Evolutionary conservation across 1,284 basidiomycete genomes (phyloP), one percentile per base, ranked within the genome.

Genomic region (Coniophora puteana): DNA sequence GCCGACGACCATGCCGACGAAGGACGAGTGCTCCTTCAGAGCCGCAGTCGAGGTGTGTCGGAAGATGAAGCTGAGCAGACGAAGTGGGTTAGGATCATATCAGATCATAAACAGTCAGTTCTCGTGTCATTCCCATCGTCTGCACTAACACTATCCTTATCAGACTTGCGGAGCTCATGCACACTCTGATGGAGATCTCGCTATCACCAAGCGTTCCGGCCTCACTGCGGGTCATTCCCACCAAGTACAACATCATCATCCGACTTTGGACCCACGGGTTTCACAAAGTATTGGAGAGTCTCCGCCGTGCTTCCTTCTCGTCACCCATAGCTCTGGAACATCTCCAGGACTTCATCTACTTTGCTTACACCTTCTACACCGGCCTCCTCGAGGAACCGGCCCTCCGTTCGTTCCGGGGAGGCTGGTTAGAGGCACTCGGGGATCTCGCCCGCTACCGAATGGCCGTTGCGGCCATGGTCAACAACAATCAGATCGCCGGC

Each of bases 351-450:
- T 95, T 94, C 53, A 91, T 98, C 38, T 93, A 94, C 57, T 95
- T 91, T 53, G 89, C 94, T 0, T 99, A 99, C 63, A 83, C 83
- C 0, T 95, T 94, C 56, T 98, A 98, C 67, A 87, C 92, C 0
- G 82, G 85, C 32, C 75, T 99, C 6, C 73, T 93, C 40, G 95
- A 98, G 57, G 87, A 94, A 55, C 80, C 80, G 14, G 75, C 69
- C 3, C 76, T 97, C 39, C 64, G 63, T 10, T 63, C 68, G 8
- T 94, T 94, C 68, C 81, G 84, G 44, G 72, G 79, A 1, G 83
- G 83, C 2, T 99, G 95, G 93, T 81, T 98, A 39, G 94, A 99
- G 61, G 92, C 93, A 5, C 80, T 99, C 11, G 95, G 95, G 18
- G 94, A 98, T 63, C 76, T 99, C 24, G 93, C 95, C 0, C 75